Conservation (phyloP, 805 yeast species). For the Teunomyces atbi region DNA sequence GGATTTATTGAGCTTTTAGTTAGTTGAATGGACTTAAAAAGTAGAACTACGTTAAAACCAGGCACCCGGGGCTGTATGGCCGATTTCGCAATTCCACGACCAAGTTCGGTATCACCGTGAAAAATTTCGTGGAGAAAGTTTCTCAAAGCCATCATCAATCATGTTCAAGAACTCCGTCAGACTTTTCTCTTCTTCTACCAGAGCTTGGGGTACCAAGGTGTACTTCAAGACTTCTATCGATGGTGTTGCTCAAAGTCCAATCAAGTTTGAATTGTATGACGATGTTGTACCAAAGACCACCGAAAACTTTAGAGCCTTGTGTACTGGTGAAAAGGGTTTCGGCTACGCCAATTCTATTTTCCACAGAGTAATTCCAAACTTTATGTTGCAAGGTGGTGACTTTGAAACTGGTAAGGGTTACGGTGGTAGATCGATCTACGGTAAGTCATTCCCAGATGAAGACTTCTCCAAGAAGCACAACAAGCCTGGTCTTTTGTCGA, state of each 20-base stretch:
- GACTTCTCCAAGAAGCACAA: conserved; percentile 73
- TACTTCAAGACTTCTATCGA: conserved; percentile 56
- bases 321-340: conserved; percentile 92
- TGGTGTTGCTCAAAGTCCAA: conserved; percentile 45
- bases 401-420: conserved; percentile 85
- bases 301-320: conserved; percentile 76
- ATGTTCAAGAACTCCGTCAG: conserved; percentile 34
- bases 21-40: neutral
- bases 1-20: conserved; percentile 48
- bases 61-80: too few relatives aligned
- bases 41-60: neutral
- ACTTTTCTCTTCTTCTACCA: conserved; percentile 48
- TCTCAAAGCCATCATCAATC: neutral
- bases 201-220: conserved; percentile 51
- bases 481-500: conserved; percentile 78
- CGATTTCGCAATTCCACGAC: neutral
- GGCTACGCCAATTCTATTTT: conserved; percentile 84
- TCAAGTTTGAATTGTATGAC: conserved; percentile 42
- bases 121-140: neutral
- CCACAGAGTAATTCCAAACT: conserved; percentile 97
- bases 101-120: neutral
- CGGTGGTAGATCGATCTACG: conserved; percentile 90
- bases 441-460: conserved; percentile 62
- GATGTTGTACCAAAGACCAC: conserved; percentile 71
- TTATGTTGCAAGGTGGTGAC: conserved; percentile 87